Base-by-base conservation (phyloP, 129 eudicot species). In the Centaurea solstitialis region DNA sequence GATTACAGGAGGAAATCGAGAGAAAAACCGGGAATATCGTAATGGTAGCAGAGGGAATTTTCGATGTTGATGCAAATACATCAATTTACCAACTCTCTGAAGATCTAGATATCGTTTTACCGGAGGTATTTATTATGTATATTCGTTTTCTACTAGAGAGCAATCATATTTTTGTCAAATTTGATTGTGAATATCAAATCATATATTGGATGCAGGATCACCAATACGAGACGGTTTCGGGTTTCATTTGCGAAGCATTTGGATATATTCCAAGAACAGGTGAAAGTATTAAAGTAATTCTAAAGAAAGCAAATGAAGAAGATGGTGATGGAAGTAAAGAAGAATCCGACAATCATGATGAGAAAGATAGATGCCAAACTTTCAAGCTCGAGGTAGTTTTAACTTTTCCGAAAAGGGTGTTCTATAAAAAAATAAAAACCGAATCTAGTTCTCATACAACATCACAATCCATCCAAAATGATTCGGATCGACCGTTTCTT, bases 241-340 rank as follows among this genome's bases (percentile, higher is more conserved):
- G 94, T 59, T 90, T 88, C 70, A 81, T 90, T 41, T 90, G 92
- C 38, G 94, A 90, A 76, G 88, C 90, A 45, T 90, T 90, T 77
- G 94, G 94, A 84, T 90, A 90, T 86, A 90, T 90, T 66, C 94
- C 94, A 71, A 90, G 91, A 83, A 88, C 90, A 17, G 94, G 92
- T 77, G 92, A 90, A 88, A 90, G 86, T 81, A 80, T 86, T 73
- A 88, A 84, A 76, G 92, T 90, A 67, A 77, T 88, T 72, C 75
- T 90, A 18, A 81, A 84, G 50, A 90, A 81, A 70, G 85, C 90
- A 45, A 88, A 70, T 41, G 68, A 84, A 77, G 93, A 87, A 70
- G 91, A 86, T 47, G 76, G 28, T 41, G 88, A 84, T 47, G 88
- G 76, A 74, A 83, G 64, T 45, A 84, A 88, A 77, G 82, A 79